A percentile compares a stretch with the other conserved stretches of the same genome.
phyloP scores from a whole-genome alignment of 768 basidiomycete species.

The Russula emetica region DNA sequence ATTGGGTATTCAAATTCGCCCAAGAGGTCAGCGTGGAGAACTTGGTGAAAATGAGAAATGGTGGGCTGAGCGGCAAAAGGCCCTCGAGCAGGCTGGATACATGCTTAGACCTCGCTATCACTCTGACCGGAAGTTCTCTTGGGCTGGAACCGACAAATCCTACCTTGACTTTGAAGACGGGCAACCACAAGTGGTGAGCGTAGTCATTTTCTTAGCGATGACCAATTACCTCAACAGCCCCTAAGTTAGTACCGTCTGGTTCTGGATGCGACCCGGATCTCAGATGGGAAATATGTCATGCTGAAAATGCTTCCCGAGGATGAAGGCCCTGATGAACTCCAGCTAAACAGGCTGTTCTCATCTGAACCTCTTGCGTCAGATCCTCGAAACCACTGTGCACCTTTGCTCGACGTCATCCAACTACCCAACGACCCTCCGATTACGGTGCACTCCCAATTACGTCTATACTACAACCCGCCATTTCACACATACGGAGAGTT shows the following conservation, averaged over 20 bases:
- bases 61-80: conserved; percentile 6
- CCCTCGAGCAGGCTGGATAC: not conserved
- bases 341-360: conserved; percentile 8
- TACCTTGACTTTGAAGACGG: conserved; percentile 9
- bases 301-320: not conserved
- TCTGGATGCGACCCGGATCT: conserved; percentile 16
- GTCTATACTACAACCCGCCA: conserved; percentile 31
- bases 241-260: not conserved
- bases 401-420: conserved; percentile 3
- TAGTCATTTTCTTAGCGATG: not conserved
- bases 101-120: conserved; percentile 2
- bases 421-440: conserved; percentile 7
- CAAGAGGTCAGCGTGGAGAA: not conserved
- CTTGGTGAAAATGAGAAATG: not conserved
- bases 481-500: conserved; percentile 30
- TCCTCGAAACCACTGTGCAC: conserved; percentile 17
- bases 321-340: conserved; percentile 20
- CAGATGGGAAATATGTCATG: conserved; percentile 12
- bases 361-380: conserved; percentile 6
- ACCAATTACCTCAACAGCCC: not conserved
- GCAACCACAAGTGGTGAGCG: conserved; percentile 12
- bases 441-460: conserved; percentile 32
- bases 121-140: not conserved
- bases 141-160: conserved; percentile 2
- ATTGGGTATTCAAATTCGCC: not conserved